These are phyloP conservation scores for Leucogyrophana mollusca DNA, from an alignment of 768 basidiomycete genomes.

Conservation along the genomic window DNA sequence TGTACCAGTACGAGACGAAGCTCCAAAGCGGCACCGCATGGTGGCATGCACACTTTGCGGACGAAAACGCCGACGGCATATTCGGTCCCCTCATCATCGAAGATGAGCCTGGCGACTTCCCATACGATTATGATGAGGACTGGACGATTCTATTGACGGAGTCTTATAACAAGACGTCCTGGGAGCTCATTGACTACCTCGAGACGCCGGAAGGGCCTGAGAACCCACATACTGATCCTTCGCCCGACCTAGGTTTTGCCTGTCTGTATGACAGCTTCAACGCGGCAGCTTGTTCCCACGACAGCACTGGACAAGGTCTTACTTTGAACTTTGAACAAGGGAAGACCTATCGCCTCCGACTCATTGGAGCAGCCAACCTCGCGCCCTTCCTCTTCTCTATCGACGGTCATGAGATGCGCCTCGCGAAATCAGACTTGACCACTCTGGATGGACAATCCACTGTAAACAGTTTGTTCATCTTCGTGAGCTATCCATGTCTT, in stretches of 20 bases:
- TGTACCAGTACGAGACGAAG: not conserved
- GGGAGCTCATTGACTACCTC: not conserved
- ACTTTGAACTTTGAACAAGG: conserved; percentile 74
- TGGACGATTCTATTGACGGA: conserved; percentile 2
- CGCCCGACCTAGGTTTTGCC: not conserved
- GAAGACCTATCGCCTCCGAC: conserved; percentile 80
- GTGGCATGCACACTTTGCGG: conserved; percentile 4
- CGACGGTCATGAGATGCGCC: conserved; percentile 75
- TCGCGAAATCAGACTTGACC: conserved; percentile 19
- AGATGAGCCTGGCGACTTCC: conserved; percentile 1
- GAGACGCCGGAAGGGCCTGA: not conserved
- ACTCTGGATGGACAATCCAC: too few species aligned
- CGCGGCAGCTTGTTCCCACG: too few species aligned
- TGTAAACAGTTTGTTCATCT: too few species aligned
- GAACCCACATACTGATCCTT: not conserved
- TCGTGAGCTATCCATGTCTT: too few species aligned
- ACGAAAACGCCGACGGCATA: not conserved
- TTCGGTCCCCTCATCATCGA: conserved; percentile 2
- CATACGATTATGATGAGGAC: conserved; percentile 5
- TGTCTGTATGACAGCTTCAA: not conserved
- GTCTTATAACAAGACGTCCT: not conserved
- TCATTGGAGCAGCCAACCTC: conserved; percentile 76
- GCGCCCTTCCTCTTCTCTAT: conserved; percentile 79
- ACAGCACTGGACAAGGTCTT: too few species aligned
- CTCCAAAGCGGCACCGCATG: not conserved